Conservation (phyloP, 352 stramenopile species). For the Pythium apleroticum region DNA sequence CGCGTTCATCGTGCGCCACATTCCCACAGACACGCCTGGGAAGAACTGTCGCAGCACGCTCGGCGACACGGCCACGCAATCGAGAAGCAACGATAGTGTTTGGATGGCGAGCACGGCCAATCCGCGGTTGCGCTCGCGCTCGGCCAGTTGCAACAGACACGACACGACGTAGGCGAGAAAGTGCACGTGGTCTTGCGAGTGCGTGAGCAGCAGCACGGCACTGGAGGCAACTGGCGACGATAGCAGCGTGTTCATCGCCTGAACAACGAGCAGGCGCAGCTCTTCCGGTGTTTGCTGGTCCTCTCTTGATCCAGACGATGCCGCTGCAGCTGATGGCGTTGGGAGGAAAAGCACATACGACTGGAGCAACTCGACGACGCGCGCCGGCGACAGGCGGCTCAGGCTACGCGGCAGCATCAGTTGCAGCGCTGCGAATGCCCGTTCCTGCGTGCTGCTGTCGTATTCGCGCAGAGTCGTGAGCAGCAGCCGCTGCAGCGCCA, state of each 20-base stretch:
- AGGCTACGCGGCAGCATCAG: conserved; percentile 38
- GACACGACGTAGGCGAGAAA: conserved; percentile 75
- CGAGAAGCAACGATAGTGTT: background rate
- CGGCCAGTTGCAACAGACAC: conserved; percentile 55
- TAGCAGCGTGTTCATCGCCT: conserved; percentile 17
- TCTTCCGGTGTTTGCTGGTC: conserved; percentile 48
- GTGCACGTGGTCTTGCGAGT: conserved; percentile 41
- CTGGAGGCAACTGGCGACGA: conserved; percentile 14
- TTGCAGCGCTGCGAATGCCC: conserved; percentile 31
- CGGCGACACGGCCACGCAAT: background rate
- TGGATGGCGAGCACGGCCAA: conserved; percentile 12
- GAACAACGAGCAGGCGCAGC: conserved; percentile 49
- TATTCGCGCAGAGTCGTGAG: conserved; percentile 34
- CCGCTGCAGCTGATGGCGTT: conserved; percentile 23
- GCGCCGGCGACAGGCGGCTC: background rate
- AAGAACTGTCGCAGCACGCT: conserved; percentile 61
- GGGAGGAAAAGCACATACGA: conserved; percentile 60
- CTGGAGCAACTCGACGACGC: conserved; percentile 40
- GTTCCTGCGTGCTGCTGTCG: conserved; percentile 32
- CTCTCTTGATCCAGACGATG: background rate
- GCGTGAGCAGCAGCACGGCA: conserved; percentile 9
- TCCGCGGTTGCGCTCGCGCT: conserved; percentile 28
- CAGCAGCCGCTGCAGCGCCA: conserved; percentile 59
- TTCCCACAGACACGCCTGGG: conserved; percentile 55
- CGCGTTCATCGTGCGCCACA: conserved; percentile 68